Base-by-base conservation (phyloP, 192 early-diverging fungal species). In the Mortierella hygrophila region DNA sequence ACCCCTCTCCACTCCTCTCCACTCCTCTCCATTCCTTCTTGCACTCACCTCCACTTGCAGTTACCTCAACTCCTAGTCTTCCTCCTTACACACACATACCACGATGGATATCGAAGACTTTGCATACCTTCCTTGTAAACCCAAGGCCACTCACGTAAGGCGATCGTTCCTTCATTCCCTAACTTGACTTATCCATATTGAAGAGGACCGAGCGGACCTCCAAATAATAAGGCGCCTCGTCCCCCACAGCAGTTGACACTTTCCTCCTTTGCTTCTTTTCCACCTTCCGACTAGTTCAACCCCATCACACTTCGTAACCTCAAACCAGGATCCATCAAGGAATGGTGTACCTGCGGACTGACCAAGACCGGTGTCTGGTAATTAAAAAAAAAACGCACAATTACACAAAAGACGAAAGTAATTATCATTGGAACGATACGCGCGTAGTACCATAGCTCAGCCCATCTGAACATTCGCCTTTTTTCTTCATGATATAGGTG, bases 321-420 rank as follows among this genome's bases (percentile, higher is more conserved):
- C 65, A 80, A 74, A 18, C 84, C 84, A 44, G 84, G 84, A 60
- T 81, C 78, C 11, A 86, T 81, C 72, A 86, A 86, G n/a, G 84
- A 86, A 44, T 86, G 76, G 76, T 86, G 84, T 42, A 86, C 84
- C 16, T 86, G 84, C 35, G 84, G 84, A 37, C 52, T 86, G 35
- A 86, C 84, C 37, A 86, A 86, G 60, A 86, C 80, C n/a, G 84
- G 84, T 3, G 79, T 79, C 44, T 86, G 84, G 84, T 86, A 86
- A 52, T 32, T 26, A 15, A 68, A 21, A 55, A 13, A 52, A 18
- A 13, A 11, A 71, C 15, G 18, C 18, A 37, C 29, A 72, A 42
- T 20, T 55, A 6, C 54, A 21, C 54, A 38, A 69, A 40, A 6
- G 38, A 21, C 41, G 55, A 74, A 8, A 29, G 29, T 4, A 0